Evolutionary conservation across 805 yeast species (phyloP).

Genomic region (Peterozyma toletana): DNA sequence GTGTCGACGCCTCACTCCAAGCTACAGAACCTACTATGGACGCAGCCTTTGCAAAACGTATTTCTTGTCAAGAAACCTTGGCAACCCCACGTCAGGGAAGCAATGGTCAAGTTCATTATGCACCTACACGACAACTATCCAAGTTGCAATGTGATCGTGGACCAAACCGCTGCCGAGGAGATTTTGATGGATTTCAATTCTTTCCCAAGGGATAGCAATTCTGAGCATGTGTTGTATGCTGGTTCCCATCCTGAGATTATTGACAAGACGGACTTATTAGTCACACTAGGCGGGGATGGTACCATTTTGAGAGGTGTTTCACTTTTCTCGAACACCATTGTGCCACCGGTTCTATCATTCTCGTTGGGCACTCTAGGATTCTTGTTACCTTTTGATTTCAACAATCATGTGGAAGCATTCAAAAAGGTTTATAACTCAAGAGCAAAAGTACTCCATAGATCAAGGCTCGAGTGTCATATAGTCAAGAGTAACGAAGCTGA

Average conservation of each 20-base stretch:
- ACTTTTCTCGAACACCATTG: slow-evolving; percentile 58
- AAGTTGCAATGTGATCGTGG: slow-evolving; percentile 68
- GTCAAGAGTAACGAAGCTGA: slow-evolving; percentile 23
- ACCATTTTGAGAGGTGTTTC: slow-evolving; percentile 83
- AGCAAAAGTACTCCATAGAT: slow-evolving; percentile 68
- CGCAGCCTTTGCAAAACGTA: slow-evolving; percentile 64
- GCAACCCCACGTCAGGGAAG: slow-evolving; percentile 54
- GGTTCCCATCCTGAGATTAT: slow-evolving; percentile 54
- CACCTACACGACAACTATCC: slow-evolving; percentile 61
- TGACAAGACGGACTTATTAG: slow-evolving; percentile 67
- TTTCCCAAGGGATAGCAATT: slow-evolving; percentile 8
- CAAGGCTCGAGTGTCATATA: slow-evolving; percentile 73
- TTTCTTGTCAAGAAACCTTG: slow-evolving; percentile 82
- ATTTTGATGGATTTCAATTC: slow-evolving; percentile 24
- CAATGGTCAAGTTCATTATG: slow-evolving; percentile 58
- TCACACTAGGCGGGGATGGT: slow-evolving; percentile 96
- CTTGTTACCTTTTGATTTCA: slow-evolving; percentile 77
- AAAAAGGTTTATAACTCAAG: slow-evolving; percentile 57
- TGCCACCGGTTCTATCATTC: slow-evolving; percentile 86
- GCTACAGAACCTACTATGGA: slow-evolving; percentile 63
- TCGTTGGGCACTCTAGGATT: slow-evolving; percentile 91
- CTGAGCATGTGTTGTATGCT: slow-evolving; percentile 41
- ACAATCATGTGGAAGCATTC: slow-evolving; percentile 53
- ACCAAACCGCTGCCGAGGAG: slow-evolving; percentile 69
- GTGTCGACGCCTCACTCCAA: slow-evolving; percentile 50